Conservation (phyloP, 768 basidiomycete species). For the Boletus tomentosulus region DNA sequence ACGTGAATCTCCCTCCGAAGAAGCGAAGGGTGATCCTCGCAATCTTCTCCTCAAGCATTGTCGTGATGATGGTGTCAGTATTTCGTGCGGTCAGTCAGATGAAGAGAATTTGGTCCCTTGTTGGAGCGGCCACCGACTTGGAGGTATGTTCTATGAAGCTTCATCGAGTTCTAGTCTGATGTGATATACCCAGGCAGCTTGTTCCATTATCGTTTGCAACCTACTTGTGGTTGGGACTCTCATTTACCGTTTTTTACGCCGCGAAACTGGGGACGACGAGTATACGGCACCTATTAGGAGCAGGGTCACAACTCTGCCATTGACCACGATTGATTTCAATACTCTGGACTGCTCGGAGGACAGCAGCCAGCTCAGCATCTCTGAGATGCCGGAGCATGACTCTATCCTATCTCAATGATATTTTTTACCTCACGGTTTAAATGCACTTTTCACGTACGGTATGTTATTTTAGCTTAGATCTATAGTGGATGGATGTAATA, state of each 20-base stretch:
- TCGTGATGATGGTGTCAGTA: constrained; percentile 9
- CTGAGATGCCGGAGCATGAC: not conserved
- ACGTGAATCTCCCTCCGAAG: constrained; percentile 9
- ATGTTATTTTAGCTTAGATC: not conserved
- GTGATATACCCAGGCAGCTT: constrained; percentile 9
- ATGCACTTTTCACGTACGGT: not conserved
- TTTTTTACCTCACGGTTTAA: not conserved
- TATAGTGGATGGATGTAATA: not conserved
- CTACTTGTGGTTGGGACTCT: constrained; percentile 18
- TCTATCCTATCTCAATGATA: not conserved
- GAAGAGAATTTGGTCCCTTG: constrained; percentile 1
- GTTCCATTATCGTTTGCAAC: constrained; percentile 17
- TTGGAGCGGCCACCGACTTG: constrained; percentile 9
- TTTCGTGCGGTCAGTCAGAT: constrained; percentile 16
- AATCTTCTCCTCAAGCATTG: constrained; percentile 9
- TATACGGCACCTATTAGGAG: constrained; percentile 1
- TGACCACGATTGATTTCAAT: constrained; percentile 16
- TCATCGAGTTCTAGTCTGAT: not conserved
- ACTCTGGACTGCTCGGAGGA: not conserved
- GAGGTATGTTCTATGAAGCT: constrained; percentile 5
- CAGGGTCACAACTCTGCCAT: not conserved
- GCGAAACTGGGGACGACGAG: constrained; percentile 7
- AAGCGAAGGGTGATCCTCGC: constrained; percentile 14
- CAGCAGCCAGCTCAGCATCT: not conserved
- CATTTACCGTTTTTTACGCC: constrained; percentile 12